A percentile compares a stretch with the other conserved stretches of the same genome.
These are phyloP conservation scores for Asterophora parasitica DNA, from an alignment of 768 basidiomycete species.

Conservation along the genomic window DNA sequence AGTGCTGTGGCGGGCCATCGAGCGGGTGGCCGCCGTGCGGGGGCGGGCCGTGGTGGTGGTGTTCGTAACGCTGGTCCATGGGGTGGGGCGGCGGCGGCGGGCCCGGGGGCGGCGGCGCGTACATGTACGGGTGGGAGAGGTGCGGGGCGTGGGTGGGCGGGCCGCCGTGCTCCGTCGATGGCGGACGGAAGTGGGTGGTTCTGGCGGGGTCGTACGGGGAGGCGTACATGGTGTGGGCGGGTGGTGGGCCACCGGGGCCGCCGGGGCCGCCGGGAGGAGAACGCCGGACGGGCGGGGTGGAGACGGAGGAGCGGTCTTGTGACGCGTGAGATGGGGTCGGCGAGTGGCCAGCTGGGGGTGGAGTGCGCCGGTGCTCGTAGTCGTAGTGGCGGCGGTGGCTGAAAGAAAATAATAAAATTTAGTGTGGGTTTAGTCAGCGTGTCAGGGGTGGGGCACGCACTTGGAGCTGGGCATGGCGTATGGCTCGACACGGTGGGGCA, in stretches of 20 bases:
- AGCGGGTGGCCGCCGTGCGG: conserved; percentile 21
- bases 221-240: conserved; percentile 27
- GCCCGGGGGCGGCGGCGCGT: background rate
- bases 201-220: conserved; percentile 31
- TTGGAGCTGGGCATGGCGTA: conserved; percentile 24
- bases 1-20: conserved; percentile 11
- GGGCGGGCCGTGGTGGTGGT: conserved; percentile 6
- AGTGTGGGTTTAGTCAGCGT: too few relatives aligned
- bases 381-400: conserved; percentile 33
- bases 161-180: conserved; percentile 22
- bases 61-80: conserved; percentile 26
- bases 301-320: conserved; percentile 53
- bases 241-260: conserved; percentile 20
- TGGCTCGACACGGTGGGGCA: conserved; percentile 48
- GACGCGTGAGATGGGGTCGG: conserved; percentile 58
- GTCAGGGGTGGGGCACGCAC: conserved; percentile 14
- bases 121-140: conserved; percentile 7
- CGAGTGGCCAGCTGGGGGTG: conserved; percentile 45
- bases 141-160: background rate
- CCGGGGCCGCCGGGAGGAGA: conserved; percentile 27
- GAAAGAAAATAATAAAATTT: conserved; percentile 5
- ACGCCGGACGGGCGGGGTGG: conserved; percentile 52
- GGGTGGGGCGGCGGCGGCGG: conserved; percentile 7
- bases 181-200: conserved; percentile 22
- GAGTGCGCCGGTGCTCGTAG: conserved; percentile 21